Conservation (phyloP, 495 filamentous ascomycete genomes). For the Aspergillus avenaceus region DNA sequence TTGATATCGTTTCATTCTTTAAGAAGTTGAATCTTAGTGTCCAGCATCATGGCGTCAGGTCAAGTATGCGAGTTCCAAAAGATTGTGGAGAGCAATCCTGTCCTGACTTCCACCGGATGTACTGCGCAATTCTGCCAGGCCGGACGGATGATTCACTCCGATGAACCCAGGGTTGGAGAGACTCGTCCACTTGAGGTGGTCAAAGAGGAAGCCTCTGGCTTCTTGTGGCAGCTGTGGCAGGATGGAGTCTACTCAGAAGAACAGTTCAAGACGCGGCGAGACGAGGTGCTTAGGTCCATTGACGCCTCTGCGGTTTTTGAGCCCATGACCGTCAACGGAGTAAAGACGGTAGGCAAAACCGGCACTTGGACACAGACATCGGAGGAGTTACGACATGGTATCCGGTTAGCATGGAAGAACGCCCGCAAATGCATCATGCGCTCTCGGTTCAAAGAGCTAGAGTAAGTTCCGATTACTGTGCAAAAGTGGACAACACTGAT, state of each 20-base stretch:
- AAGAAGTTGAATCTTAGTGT: too few relatives aligned
- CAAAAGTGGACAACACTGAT: background rate
- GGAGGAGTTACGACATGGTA: background rate
- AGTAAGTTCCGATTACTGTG: background rate
- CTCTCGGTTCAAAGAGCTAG: background rate
- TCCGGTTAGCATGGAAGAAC: constrained; percentile 2
- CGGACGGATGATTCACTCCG: background rate
- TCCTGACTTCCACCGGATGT: background rate
- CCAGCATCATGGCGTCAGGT: background rate
- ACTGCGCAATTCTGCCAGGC: constrained; percentile 1
- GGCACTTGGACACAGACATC: background rate
- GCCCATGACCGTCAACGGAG: background rate
- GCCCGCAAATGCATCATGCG: constrained; percentile 4
- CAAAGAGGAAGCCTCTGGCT: background rate
- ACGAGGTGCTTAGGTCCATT: background rate
- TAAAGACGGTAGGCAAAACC: background rate
- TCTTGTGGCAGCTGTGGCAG: background rate
- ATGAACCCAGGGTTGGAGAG: background rate
- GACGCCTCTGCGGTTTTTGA: background rate
- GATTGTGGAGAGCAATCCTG: background rate
- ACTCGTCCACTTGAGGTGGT: background rate
- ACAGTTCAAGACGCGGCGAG: background rate
- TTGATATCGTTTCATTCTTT: too few relatives aligned
- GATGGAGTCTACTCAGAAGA: constrained; percentile 1
- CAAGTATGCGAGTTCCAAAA: background rate